Conservation (phyloP, 2,329 filamentous ascomycete genomes). For the Sodiomyces alkalinus region DNA sequence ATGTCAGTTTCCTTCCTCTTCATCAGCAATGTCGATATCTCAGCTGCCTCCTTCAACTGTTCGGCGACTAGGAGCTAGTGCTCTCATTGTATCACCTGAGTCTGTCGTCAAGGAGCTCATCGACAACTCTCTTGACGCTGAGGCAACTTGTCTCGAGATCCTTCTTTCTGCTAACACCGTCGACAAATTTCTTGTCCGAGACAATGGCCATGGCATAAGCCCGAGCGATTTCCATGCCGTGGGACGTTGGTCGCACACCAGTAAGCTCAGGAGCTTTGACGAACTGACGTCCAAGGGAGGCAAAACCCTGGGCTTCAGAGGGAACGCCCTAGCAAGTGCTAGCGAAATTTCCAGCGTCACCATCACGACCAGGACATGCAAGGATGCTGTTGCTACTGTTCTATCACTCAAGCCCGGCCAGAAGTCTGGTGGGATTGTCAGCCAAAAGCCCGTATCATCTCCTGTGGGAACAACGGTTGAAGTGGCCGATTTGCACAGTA, state of each 20-base stretch:
- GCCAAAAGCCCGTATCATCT: conserved; percentile 26
- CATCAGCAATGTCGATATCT: conserved; percentile 36
- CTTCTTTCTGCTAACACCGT: conserved; percentile 49
- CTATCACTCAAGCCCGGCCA: conserved; percentile 24
- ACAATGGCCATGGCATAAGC: conserved; percentile 60
- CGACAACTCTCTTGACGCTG: conserved; percentile 62
- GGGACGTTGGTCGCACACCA: conserved; percentile 56
- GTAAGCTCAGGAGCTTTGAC: conserved; percentile 51
- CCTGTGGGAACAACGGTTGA: conserved; percentile 56
- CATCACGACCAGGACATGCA: conserved; percentile 47
- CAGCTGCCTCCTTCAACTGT: conserved; percentile 32
- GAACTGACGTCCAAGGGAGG: conserved; percentile 43
- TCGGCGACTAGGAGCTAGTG: conserved; percentile 43
- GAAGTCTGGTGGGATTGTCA: conserved; percentile 21
- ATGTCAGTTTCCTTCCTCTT: too few relatives aligned
- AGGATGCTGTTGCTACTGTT: conserved; percentile 40
- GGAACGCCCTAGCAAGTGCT: conserved; percentile 54
- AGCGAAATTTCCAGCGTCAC: conserved; percentile 43
- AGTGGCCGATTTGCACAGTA: conserved; percentile 41
- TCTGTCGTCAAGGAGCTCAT: conserved; percentile 61
- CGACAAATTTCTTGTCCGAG: conserved; percentile 53
- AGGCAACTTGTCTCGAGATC: conserved; percentile 50
- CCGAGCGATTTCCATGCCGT: conserved; percentile 44
- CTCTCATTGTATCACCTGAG: conserved; percentile 42
- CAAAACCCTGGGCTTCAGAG: conserved; percentile 57